Base-by-base conservation (phyloP, 768 basidiomycete species). In the Rhodotorula toruloides region DNA sequence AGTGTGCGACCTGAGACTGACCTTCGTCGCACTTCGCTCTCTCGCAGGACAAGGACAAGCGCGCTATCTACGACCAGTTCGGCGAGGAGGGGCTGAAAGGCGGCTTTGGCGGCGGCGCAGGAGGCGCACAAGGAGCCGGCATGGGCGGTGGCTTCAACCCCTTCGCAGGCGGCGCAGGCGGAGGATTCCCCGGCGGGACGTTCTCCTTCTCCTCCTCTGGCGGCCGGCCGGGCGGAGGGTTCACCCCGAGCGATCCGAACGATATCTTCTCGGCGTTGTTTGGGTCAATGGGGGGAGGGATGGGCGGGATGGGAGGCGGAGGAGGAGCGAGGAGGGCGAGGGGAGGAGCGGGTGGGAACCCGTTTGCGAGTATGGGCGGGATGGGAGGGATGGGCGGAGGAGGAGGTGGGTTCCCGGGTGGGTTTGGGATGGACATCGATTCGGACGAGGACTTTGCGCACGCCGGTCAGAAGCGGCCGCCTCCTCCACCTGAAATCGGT, bases 31-130 rank as follows among this genome's bases (percentile, higher is more conserved):
- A 1, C 22, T 25, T n/a, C 16, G 1, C 11, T 42, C 39, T 8
- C 54, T 8, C 39, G 21, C 48, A 53, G 43, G 71, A 72, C 56
- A 58, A 61, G 76, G 75, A 79, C 70, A 79, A 79, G 70, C 74
- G 74, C 37, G 74, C 76, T 14, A 61, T 79, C 31, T 72, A 72
- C 52, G 70, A 72, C 61, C 90, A 96, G 72, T 87, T 92, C 61
- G 94, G 94, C 42, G 92, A 96, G 76, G 93, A 96, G 62, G 93
- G 94, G 3, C 82, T 97, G 72, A 97, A 97, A 76, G 84, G 84
- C 12, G 69, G 69, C n/a, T 54, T 68, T 42, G 54, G 83, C 82
- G 40, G 83, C 48, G 83, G 82, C 48, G 47, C 58, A 31, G 59
- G 61, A 34, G 70, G 63, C 13, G 54, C 55, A 0, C 60, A 58